Percentiles rank a stretch among this genome's conserved stretches.
Evolutionary conservation across 176 grass and related monocot species (phyloP).

Genomic region (Lolium perenne): DNA sequence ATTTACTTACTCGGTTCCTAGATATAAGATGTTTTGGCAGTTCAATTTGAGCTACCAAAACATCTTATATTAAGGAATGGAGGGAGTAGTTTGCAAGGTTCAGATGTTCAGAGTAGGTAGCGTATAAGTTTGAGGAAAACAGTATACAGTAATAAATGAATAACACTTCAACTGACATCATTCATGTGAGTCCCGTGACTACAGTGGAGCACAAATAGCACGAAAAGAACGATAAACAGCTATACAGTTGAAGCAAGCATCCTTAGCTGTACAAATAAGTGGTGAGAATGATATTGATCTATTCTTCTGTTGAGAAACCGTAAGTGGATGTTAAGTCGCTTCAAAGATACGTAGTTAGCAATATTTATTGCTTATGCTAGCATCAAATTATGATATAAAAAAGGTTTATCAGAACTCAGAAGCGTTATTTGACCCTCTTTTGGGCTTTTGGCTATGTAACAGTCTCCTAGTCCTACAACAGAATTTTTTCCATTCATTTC

Average conservation of each 20-base stretch:
- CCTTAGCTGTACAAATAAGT: conserved; percentile 14
- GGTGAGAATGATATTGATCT: conserved; percentile 4
- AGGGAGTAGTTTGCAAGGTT: conserved; percentile 1
- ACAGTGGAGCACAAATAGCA: conserved; percentile 6
- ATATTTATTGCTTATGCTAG: conserved; percentile 20
- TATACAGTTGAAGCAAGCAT: conserved; percentile 14
- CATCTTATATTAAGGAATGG: too few relatives aligned
- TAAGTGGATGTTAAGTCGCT: neutral
- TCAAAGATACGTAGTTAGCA: conserved; percentile 11
- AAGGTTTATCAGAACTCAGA: neutral
- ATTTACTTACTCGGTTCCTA: neutral
- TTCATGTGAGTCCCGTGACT: conserved; percentile 30
- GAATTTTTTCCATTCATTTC: neutral
- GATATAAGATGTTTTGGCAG: too few relatives aligned
- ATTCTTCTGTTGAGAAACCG: conserved; percentile 31
- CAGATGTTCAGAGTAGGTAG: conserved; percentile 31
- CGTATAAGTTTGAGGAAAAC: conserved; percentile 7
- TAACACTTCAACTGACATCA: conserved; percentile 8
- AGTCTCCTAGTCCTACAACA: neutral
- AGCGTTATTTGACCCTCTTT: conserved; percentile 23
- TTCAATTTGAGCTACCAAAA: too few relatives aligned
- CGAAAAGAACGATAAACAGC: conserved; percentile 7
- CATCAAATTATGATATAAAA: conserved; percentile 25
- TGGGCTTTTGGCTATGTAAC: conserved; percentile 26
- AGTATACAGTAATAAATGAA: conserved; percentile 27